These are phyloP conservation scores for Alternaria rosae DNA, from an alignment of 2,329 filamentous ascomycete genomes.

Conservation along the genomic window DNA sequence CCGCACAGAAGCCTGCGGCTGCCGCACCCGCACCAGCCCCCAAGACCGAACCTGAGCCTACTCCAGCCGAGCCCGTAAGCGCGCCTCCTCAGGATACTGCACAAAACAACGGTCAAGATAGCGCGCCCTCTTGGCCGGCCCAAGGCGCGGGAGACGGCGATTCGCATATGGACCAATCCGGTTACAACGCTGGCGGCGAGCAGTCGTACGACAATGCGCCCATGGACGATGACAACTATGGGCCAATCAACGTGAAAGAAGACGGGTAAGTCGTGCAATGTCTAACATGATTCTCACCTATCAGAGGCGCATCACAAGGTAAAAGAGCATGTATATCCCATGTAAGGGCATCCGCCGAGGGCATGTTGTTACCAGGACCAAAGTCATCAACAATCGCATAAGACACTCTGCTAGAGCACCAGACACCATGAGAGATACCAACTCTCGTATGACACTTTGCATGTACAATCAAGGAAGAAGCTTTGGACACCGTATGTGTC, in stretches of 20 bases:
- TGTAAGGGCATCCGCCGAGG: neutral
- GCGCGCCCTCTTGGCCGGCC: slow-evolving; percentile 28
- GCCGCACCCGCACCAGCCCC: slow-evolving; percentile 29
- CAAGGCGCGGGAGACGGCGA: slow-evolving; percentile 31
- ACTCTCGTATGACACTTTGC: slow-evolving; percentile 4
- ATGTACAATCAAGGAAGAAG: slow-evolving; percentile 3
- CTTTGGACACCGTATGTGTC: slow-evolving; percentile 5
- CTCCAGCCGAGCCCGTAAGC: slow-evolving; percentile 24
- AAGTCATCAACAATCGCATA: neutral
- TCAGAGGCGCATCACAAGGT: slow-evolving; percentile 36
- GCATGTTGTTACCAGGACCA: slow-evolving; percentile 3
- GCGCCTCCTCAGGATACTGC: slow-evolving; percentile 26
- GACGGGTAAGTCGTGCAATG: slow-evolving; percentile 75
- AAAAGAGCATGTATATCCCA: slow-evolving; percentile 8
- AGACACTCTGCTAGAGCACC: slow-evolving; percentile 4
- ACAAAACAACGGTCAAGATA: slow-evolving; percentile 22
- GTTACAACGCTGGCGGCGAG: slow-evolving; percentile 39
- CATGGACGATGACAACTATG: slow-evolving; percentile 54
- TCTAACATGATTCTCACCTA: slow-evolving; percentile 9
- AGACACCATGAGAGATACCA: slow-evolving; percentile 2
- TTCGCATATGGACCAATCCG: slow-evolving; percentile 41
- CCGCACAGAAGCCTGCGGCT: slow-evolving; percentile 39
- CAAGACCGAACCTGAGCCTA: slow-evolving; percentile 32
- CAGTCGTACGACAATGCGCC: slow-evolving; percentile 42
- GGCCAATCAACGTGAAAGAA: slow-evolving; percentile 79